Conservation (phyloP, 2,329 filamentous ascomycete species). For the Fusarium caatingaense region DNA sequence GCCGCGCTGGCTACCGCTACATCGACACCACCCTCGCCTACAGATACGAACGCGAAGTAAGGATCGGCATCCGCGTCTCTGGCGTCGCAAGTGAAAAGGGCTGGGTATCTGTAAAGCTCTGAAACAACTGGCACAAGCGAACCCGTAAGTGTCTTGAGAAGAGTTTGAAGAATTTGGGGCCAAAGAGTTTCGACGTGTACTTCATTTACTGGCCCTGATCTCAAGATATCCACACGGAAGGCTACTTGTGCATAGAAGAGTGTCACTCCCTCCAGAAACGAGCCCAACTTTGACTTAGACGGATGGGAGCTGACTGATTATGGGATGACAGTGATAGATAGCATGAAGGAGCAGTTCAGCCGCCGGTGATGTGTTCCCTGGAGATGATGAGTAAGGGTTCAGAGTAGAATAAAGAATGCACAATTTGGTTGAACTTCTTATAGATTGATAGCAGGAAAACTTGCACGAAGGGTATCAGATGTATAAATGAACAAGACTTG, state of each 20-base stretch:
- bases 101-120: constrained; percentile 83
- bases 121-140: constrained; percentile 82
- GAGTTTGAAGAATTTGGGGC: constrained; percentile 69
- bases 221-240: constrained; percentile 73
- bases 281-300: constrained; percentile 79
- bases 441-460: background rate
- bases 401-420: background rate
- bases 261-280: constrained; percentile 77
- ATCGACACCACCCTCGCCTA: constrained; percentile 83
- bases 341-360: constrained; percentile 23
- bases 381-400: constrained; percentile 62
- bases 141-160: constrained; percentile 70
- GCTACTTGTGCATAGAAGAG: constrained; percentile 73
- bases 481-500: constrained; percentile 1
- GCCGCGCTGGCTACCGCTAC: constrained; percentile 60
- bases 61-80: constrained; percentile 71
- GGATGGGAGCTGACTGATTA: constrained; percentile 79
- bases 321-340: constrained; percentile 76
- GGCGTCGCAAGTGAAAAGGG: constrained; percentile 74
- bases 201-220: too few species aligned
- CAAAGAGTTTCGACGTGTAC: constrained; percentile 66
- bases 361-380: too few species aligned
- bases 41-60: constrained; percentile 78
- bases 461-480: constrained; percentile 26
- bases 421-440: background rate